Conservation (phyloP, 441 rosid species). For the Caryocar brasiliense region DNA sequence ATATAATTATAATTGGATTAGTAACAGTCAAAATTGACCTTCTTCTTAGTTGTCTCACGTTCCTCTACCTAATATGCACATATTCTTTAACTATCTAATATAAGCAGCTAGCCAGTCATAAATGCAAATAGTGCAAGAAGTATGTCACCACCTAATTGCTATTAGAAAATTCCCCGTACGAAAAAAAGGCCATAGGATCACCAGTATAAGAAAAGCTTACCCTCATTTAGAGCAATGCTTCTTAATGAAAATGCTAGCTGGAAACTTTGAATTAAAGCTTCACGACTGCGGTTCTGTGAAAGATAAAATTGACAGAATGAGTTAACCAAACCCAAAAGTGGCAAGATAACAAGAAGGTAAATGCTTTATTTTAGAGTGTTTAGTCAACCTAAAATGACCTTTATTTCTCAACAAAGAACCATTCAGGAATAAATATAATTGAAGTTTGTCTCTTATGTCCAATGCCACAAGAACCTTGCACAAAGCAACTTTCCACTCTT, state of each 20-base stretch:
- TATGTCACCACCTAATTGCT: background rate
- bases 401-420: too few relatives aligned
- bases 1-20: too few relatives aligned
- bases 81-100: too few relatives aligned
- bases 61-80: too few relatives aligned
- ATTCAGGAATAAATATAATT: background rate
- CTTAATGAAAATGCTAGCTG: constrained; percentile 92
- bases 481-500: too few relatives aligned
- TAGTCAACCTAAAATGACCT: too few relatives aligned
- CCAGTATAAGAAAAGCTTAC: constrained; percentile 23
- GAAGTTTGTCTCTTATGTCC: background rate
- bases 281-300: constrained; percentile 75
- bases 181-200: background rate
- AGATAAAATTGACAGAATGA: constrained; percentile 6
- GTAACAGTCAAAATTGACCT: too few relatives aligned
- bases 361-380: too few relatives aligned
- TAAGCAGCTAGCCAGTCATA: too few relatives aligned
- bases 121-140: background rate
- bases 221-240: constrained; percentile 54
- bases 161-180: background rate
- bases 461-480: background rate
- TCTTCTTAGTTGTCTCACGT: too few relatives aligned
- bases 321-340: constrained; percentile 1
- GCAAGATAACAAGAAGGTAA: background rate
- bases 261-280: constrained; percentile 68